A percentile compares a stretch with the other conserved stretches of the same genome.
Conservation (phyloP, 1,284 basidiomycete genomes). For the Cystobasidium pallidum region DNA sequence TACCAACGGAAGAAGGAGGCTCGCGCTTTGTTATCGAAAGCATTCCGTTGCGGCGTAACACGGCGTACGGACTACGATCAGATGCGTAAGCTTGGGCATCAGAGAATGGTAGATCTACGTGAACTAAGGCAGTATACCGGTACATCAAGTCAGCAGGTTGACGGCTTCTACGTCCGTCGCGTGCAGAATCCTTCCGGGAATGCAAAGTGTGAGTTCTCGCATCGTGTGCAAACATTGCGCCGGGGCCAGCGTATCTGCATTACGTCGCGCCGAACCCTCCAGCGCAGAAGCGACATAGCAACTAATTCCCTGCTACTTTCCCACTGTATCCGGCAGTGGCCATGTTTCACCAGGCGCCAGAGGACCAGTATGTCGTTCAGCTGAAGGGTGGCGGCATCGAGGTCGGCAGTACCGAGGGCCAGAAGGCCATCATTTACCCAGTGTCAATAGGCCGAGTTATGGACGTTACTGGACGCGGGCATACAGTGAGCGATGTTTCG, state of each 20-base stretch:
- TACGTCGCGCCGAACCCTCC: too few relatives aligned
- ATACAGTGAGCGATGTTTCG: slow-evolving; percentile 1
- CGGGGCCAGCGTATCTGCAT: too few relatives aligned
- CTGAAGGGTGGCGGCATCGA: slow-evolving; percentile 25
- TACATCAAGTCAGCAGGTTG: background rate
- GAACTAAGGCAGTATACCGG: background rate
- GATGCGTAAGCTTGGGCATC: background rate
- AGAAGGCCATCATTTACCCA: slow-evolving; percentile 9
- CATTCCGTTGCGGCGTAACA: background rate
- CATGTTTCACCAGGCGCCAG: slow-evolving; percentile 13
- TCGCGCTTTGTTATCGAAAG: slow-evolving; percentile 17
- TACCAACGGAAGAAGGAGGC: slow-evolving; percentile 13
- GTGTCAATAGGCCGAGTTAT: slow-evolving; percentile 14
- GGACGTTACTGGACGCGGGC: slow-evolving; percentile 24
- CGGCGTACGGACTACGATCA: slow-evolving; percentile 9
- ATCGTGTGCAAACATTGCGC: too few relatives aligned
- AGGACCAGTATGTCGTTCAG: slow-evolving; percentile 25
- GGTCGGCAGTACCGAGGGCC: slow-evolving; percentile 22
- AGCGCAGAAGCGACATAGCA: too few relatives aligned
- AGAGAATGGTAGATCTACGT: background rate
- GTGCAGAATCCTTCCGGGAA: background rate
- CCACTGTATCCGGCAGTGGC: background rate
- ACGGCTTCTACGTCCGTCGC: slow-evolving; percentile 27
- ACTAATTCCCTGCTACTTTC: too few relatives aligned
- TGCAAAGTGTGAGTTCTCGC: slow-evolving; percentile 5